Conservation (phyloP, 352 stramenopile genomes). For the Peronospora destructor region DNA sequence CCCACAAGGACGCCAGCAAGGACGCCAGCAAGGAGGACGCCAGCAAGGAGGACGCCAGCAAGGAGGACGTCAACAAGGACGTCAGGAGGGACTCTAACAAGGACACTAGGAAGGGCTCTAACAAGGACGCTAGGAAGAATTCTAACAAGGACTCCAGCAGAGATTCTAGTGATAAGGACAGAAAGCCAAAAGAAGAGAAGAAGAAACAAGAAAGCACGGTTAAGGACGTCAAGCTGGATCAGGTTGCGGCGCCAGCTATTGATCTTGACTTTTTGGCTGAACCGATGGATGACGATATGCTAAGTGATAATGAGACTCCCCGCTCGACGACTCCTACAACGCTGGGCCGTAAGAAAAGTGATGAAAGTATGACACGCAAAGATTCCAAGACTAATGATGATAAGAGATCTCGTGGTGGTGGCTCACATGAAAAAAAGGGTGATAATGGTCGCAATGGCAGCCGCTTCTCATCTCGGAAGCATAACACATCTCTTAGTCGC, state of each 20-base stretch:
- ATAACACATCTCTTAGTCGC: slow-evolving; percentile 26
- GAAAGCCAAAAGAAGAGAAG: slow-evolving; percentile 27
- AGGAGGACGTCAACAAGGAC: slow-evolving; percentile 3
- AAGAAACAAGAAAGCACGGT: slow-evolving; percentile 38
- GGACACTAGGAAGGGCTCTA: neutral
- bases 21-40: neutral
- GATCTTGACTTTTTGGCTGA: slow-evolving; percentile 73
- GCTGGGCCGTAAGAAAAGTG: slow-evolving; percentile 22
- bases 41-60: neutral
- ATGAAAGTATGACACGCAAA: slow-evolving; percentile 31
- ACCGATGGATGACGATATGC: slow-evolving; percentile 39
- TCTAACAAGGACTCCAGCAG: neutral
- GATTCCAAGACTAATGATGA: slow-evolving; percentile 19
- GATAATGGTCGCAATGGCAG: slow-evolving; percentile 6
- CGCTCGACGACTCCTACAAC: slow-evolving; percentile 12
- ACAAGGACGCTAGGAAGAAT: neutral
- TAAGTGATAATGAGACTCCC: slow-evolving; percentile 36
- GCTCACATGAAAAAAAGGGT: slow-evolving; percentile 11
- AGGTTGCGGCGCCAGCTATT: slow-evolving; percentile 74
- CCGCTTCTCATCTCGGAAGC: slow-evolving; percentile 28
- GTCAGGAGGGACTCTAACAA: neutral
- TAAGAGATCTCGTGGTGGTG: slow-evolving; percentile 19
- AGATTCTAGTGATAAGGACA: slow-evolving; percentile 21
- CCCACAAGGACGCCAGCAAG: neutral
- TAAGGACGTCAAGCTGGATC: slow-evolving; percentile 72